phyloP scores from a whole-genome alignment of 192 early-diverging fungal species.

The Fimicolochytrium jonesii region DNA sequence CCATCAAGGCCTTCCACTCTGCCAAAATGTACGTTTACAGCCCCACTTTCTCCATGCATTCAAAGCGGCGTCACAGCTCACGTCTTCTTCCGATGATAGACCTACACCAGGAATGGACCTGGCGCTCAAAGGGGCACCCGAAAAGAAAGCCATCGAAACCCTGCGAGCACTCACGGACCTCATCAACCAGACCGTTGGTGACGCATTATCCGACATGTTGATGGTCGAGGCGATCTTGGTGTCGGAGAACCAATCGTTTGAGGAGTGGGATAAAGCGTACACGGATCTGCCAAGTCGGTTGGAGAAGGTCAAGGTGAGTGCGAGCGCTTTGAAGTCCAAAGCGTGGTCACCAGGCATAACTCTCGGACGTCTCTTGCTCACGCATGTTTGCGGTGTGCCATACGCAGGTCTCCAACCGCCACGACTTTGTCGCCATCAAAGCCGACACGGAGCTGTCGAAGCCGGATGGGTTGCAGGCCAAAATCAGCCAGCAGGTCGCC shows the following conservation, averaged over 20 bases:
- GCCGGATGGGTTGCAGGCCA: slow-evolving; percentile 82
- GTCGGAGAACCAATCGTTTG: slow-evolving; percentile 71
- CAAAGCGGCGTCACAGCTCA: too few species aligned
- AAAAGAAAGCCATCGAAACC: slow-evolving; percentile 71
- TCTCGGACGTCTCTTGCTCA: not conserved
- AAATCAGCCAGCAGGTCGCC: slow-evolving; percentile 76
- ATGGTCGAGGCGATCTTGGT: slow-evolving; percentile 87
- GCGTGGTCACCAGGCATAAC: not conserved
- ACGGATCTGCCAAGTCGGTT: slow-evolving; percentile 91
- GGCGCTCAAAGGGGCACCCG: too few species aligned
- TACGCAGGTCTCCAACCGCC: slow-evolving; percentile 62
- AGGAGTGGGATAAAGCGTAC: slow-evolving; percentile 91
- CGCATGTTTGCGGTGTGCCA: not conserved
- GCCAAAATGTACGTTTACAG: slow-evolving; percentile 48
- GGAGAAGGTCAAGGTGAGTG: slow-evolving; percentile 88
- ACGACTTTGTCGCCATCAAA: slow-evolving; percentile 91
- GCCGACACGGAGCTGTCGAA: slow-evolving; percentile 89
- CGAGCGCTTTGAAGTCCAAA: too few species aligned
- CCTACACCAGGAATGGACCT: too few species aligned
- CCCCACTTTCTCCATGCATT: not conserved
- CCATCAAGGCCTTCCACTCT: slow-evolving; percentile 70
- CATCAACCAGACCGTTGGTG: slow-evolving; percentile 98
- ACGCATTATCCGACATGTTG: slow-evolving; percentile 96
- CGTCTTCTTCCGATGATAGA: too few species aligned
- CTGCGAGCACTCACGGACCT: slow-evolving; percentile 84